Evolutionary conservation across 345 rosid genomes (phyloP).

Genomic region (Leavenworthia alabamica): DNA sequence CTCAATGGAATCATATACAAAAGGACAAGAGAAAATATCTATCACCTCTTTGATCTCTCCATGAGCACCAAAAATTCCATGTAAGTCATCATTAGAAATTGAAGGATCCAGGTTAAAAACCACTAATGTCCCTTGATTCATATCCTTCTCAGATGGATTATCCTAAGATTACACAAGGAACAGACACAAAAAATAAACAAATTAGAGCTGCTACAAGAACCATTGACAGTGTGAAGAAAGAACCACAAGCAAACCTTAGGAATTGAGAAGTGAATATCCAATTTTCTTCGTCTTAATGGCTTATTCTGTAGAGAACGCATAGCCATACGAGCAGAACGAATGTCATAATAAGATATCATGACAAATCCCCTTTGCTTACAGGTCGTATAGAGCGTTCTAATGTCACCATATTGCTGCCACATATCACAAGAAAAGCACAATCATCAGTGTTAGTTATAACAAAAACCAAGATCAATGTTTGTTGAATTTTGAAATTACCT

Average conservation of each 20-base stretch:
- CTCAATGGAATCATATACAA: not conserved
- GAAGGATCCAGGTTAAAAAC: slow-evolving; percentile 79
- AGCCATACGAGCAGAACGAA: slow-evolving; percentile 78
- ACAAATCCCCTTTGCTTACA: slow-evolving; percentile 91
- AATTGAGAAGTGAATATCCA: slow-evolving; percentile 86
- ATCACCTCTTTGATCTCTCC: slow-evolving; percentile 86
- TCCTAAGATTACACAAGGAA: slow-evolving; percentile 50
- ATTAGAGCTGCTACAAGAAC: not conserved
- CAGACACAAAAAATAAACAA: not conserved
- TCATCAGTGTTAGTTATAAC: slow-evolving; percentile 14
- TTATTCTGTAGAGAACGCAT: slow-evolving; percentile 70
- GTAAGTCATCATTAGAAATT: slow-evolving; percentile 74
- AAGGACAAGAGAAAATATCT: not conserved
- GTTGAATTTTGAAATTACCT: slow-evolving; percentile 46
- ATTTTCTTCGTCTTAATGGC: slow-evolving; percentile 75
- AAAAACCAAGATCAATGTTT: not conserved
- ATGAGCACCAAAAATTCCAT: slow-evolving; percentile 63
- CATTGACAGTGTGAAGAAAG: not conserved
- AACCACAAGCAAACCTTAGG: slow-evolving; percentile 47
- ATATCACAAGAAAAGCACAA: too few species aligned
- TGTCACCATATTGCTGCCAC: slow-evolving; percentile 75
- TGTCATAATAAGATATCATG: slow-evolving; percentile 84
- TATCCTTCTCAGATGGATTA: slow-evolving; percentile 64
- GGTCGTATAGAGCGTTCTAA: slow-evolving; percentile 71
- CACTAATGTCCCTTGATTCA: slow-evolving; percentile 78